Evolutionary conservation across 2,329 filamentous ascomycete genomes (phyloP).

Genomic region (Stenocarpella maydis): DNA sequence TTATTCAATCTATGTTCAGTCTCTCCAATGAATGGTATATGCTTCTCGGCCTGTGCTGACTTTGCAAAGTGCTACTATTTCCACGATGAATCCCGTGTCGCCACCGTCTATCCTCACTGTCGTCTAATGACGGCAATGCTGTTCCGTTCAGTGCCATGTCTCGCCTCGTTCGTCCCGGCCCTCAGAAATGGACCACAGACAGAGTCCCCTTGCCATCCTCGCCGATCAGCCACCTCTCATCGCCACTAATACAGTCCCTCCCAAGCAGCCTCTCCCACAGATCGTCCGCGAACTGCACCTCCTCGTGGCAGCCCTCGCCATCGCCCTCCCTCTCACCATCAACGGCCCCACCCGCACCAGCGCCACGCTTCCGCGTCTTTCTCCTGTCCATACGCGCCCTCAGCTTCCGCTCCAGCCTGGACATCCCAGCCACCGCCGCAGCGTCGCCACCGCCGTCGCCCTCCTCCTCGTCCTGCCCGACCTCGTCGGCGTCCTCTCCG

Average conservation of each 20-base stretch:
- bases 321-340: slow-evolving; percentile 22
- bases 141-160: no score
- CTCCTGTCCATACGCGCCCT: not conserved
- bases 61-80: no score
- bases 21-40: no score
- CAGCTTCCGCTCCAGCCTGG: slow-evolving; percentile 1
- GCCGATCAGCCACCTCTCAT: slow-evolving; percentile 69
- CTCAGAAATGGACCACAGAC: slow-evolving; percentile 61
- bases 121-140: no score
- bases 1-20: no score
- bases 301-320: slow-evolving; percentile 37
- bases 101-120: no score
- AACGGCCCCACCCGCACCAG: not conserved
- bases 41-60: no score
- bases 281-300: slow-evolving; percentile 52
- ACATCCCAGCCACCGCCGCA: not conserved
- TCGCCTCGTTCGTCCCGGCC: no score
- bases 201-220: slow-evolving; percentile 61
- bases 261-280: slow-evolving; percentile 58
- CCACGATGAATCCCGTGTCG: no score
- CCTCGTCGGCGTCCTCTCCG: not conserved
- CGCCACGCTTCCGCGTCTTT: not conserved
- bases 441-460: slow-evolving; percentile 28
- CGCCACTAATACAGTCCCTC: slow-evolving; percentile 63
- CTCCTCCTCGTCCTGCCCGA: slow-evolving; percentile 29